Evolutionary conservation across 2,329 filamentous ascomycete species (phyloP).

Genomic region (Aquanectria penicillioides): DNA sequence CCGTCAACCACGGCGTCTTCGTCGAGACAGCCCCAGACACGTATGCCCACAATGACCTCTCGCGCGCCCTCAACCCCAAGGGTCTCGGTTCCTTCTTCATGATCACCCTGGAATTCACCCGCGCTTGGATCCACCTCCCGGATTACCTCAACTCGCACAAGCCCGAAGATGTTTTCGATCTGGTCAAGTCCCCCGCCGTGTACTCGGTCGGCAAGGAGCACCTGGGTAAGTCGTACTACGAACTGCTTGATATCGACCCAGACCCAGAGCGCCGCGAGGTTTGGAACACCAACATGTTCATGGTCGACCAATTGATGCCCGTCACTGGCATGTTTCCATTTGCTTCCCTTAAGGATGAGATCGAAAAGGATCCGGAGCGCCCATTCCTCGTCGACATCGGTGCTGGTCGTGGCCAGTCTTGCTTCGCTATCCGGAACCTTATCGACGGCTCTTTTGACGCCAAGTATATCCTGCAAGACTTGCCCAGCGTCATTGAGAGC

Average conservation of each 20-base stretch:
- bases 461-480: constrained; percentile 47
- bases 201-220: constrained; percentile 44
- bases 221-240: constrained; percentile 48
- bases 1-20: constrained; percentile 44
- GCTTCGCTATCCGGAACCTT: constrained; percentile 43
- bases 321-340: constrained; percentile 50
- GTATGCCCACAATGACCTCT: constrained; percentile 48
- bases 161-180: constrained; percentile 45
- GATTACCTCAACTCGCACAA: constrained; percentile 46
- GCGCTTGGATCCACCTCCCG: constrained; percentile 37
- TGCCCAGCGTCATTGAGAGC: constrained; percentile 43
- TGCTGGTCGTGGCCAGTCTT: constrained; percentile 45
- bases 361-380: constrained; percentile 41
- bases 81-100: constrained; percentile 45
- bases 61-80: constrained; percentile 39
- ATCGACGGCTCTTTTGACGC: constrained; percentile 34
- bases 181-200: constrained; percentile 46
- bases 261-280: constrained; percentile 42
- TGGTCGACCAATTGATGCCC: constrained; percentile 46
- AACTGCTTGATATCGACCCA: constrained; percentile 43
- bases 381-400: constrained; percentile 46
- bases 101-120: constrained; percentile 45
- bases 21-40: constrained; percentile 41
- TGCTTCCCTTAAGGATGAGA: constrained; percentile 40
- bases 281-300: constrained; percentile 47